Base-by-base conservation (phyloP, 495 filamentous ascomycete genomes). In the Neurospora hispaniola region DNA sequence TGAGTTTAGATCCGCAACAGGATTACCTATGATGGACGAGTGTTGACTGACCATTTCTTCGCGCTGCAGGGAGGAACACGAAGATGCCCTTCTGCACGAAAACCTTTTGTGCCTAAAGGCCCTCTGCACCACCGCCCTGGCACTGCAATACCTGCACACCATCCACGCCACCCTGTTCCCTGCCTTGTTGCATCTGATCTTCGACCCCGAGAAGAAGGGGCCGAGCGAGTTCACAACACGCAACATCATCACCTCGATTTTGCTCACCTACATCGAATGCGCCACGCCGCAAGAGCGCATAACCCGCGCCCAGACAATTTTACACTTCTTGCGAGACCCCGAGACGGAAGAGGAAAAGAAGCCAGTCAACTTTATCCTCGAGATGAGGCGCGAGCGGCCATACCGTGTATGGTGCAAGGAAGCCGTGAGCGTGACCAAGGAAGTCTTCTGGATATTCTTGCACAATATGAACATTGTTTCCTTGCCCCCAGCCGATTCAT, bases 381-480 rank as follows among this genome's bases (percentile, higher is more conserved):
- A 93, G 44, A 98, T 98, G 84, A 91, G 92, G 75, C 90, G 91
- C 42, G 88, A 93, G 40, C 88, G 96, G 0, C 96, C 96, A 0
- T 99, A 97, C 78, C 90, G 91, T 12, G 89, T 96, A 14, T 99
- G 96, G 96, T 92, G 90, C 83, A 95, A 93, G 80, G 96, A 99
- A 80, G 89, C 95, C 20, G 89, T 89, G 70, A 93, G 91, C 75
- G 94, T 98, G 62, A 97, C 93, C 42, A 98, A 98, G 81, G 96
- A 99, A 80, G 96, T 98, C 39, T 99, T 99, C 80, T 99, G 96
- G 96, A 99, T 99, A 78, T 99, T 98, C 83, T 85, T 98, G 71
- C 96, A 99, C 79, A 90, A 94, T 72, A 83, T 95, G 69, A 98
- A 98, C 76, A 90, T 98, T 73, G 88, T 99, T 70, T 88, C 93